A percentile compares a stretch with the other conserved stretches of the same genome.
Conservation (phyloP, 441 rosid species). For the Aleurites moluccanus region DNA sequence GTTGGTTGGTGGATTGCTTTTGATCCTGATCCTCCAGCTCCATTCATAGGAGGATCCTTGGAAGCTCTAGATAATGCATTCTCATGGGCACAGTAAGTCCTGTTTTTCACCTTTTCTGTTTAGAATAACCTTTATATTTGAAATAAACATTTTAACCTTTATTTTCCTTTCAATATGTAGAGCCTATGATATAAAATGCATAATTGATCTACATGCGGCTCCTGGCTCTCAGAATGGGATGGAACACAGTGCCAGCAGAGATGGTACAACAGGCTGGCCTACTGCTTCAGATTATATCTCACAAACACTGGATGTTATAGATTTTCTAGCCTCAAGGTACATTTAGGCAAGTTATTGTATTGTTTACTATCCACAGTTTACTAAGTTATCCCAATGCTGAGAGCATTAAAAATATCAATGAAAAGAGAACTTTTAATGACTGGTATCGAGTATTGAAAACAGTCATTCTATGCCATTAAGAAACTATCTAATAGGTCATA, state of each 20-base stretch:
- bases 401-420: background rate
- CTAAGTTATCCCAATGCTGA: background rate
- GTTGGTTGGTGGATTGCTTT: slow-evolving; percentile 87
- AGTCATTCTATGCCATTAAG: background rate
- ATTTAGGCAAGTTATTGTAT: slow-evolving; percentile 7
- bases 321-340: slow-evolving; percentile 74
- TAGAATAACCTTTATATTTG: background rate
- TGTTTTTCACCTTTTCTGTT: slow-evolving; percentile 21
- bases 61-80: slow-evolving; percentile 75
- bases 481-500: background rate
- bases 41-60: slow-evolving; percentile 62
- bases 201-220: slow-evolving; percentile 83
- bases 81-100: slow-evolving; percentile 69
- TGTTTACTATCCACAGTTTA: slow-evolving; percentile 2
- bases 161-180: slow-evolving; percentile 42
- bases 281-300: slow-evolving; percentile 49
- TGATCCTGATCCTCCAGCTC: slow-evolving; percentile 74
- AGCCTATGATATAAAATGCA: slow-evolving; percentile 62
- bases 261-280: slow-evolving; percentile 64
- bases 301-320: slow-evolving; percentile 57
- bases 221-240: slow-evolving; percentile 85
- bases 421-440: background rate
- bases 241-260: slow-evolving; percentile 81
- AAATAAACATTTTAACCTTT: background rate
- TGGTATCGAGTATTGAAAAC: background rate